Base-by-base conservation (phyloP, 2,329 filamentous ascomycete genomes). In the Xylaria sp. region DNA sequence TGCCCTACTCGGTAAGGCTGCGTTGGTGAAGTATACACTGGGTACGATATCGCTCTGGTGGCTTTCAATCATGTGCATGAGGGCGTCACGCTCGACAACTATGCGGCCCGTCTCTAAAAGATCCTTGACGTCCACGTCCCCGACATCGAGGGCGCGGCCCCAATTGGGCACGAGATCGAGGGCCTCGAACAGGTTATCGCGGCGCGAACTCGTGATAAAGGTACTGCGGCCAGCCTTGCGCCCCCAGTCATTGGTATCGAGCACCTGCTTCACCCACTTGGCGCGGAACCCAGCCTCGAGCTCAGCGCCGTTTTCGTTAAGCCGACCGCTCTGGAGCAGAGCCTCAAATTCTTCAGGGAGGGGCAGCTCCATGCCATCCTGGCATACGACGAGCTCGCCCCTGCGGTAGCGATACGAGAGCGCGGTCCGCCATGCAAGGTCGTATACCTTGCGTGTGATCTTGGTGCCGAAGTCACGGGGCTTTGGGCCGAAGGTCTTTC, bases 121-220 rank as follows among this genome's bases (percentile, higher is more conserved):
- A 80, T 98, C 93, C 87, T 98, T 99, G 71, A 99, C 94, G 81
- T 98, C 96, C 44, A 99, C 93, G 71, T 97, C 92, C n/a, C 87
- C 84, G 68, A 91, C 84, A 66, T 88, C 87, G 74, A 94, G 83
- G 9, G 91, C 91, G 65, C 89, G 88, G 23, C 92, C 93, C 70
- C 94, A 87, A 76, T 88, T 83, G 9, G 87, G 88, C 70, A 91
- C 82, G 68, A 88, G 83, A 61, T 87, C 86, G 78, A 97, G 84
- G 41, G 91, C 90, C 46, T 85, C 85, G 74, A 90, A 91, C 58
- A 98, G 83, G 65, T 88, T 86, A 51, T 87, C 84, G 70, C 91
- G 85, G 74, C 82, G 81, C 66, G 86, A 83, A 39, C 84, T 85
- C 1, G 93, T 94, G 71, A 97, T 89, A 70, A 97, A 89, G 20